Evolutionary conservation across 2,329 filamentous ascomycete genomes (phyloP).

Genomic region (Neonectria faginata): DNA sequence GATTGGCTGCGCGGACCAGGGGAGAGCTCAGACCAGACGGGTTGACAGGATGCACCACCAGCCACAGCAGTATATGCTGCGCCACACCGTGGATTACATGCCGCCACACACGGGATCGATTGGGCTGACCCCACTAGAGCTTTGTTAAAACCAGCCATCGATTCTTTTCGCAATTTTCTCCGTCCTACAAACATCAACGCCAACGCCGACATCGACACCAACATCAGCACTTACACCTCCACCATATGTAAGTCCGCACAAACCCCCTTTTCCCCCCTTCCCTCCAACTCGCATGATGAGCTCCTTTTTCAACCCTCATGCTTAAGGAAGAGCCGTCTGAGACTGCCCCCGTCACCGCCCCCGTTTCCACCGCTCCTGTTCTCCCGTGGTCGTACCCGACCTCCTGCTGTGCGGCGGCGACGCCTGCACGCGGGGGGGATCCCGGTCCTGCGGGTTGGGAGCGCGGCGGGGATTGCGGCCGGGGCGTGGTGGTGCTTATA

Average conservation of each 20-base stretch:
- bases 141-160: constrained; percentile 26
- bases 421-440: constrained; percentile 47
- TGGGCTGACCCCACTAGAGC: constrained; percentile 25
- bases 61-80: background rate
- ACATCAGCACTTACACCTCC: background rate
- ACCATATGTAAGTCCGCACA: constrained; percentile 5
- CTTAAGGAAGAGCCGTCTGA: constrained; percentile 62
- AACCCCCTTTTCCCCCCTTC: background rate
- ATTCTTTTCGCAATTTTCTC: constrained; percentile 39
- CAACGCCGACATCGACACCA: constrained; percentile 1
- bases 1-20: constrained; percentile 31
- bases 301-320: constrained; percentile 53
- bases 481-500: constrained; percentile 60
- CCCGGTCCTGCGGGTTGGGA: constrained; percentile 37
- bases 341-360: constrained; percentile 50
- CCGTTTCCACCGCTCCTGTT: constrained; percentile 18
- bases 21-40: constrained; percentile 10
- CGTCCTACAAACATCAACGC: constrained; percentile 25
- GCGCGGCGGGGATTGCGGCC: constrained; percentile 48
- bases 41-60: background rate
- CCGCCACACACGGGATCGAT: constrained; percentile 14
- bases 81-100: background rate
- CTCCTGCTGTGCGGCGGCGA: constrained; percentile 46
- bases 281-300: constrained; percentile 55
- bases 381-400: constrained; percentile 39